Evolutionary conservation across 2,329 filamentous ascomycete genomes (phyloP), one percentile per base, ranked within the genome.

Genomic region (Curvularia spicifera): DNA sequence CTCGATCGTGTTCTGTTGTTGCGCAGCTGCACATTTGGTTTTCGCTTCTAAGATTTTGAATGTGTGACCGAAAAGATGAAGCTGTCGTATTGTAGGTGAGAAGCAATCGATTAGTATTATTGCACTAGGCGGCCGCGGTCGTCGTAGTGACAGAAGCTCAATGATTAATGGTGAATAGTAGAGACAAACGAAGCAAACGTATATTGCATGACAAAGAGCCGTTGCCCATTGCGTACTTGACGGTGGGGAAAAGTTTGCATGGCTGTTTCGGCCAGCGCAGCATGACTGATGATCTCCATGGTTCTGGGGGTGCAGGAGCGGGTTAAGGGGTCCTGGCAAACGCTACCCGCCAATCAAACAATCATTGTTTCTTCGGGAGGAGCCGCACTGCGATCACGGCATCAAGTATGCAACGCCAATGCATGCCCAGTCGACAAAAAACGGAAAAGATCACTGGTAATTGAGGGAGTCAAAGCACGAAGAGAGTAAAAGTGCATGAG

Each of bases 111-210:
- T 49, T 31, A 15, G 44, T 40, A 42, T 15, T 29, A 22, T 31
- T 22, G 39, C 22, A 10, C 29, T 18, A 22, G 13, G n/a, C 22
- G 15, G 33, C 35, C 43, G 40, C 18, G 7, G 35, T 31, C 45
- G 53, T 39, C 45, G 53, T 51, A 37, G 46, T 60, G 58, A 57
- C 24, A 10, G 43, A 42, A 29, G 22, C 22, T 35, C 22, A 42
- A 26, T 49, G 43, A 33, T 20, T 20, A n/a, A 28, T 39, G 46
- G 45, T 22, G 50, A 53, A 13, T 15, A 39, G 43, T 50, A 43
- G 47, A 40, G 18, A 29, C 45, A 46, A 50, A 50, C 46, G 50
- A 44, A 40, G 37, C 40, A 47, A 39, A 29, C 39, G 26, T 42
- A 22, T 29, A 44, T 44, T 33, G 47, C 35, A 43, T 51, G 13